Evolutionary conservation across 116 monocot species (phyloP).

Genomic region (Trichopus zeylanicus): DNA sequence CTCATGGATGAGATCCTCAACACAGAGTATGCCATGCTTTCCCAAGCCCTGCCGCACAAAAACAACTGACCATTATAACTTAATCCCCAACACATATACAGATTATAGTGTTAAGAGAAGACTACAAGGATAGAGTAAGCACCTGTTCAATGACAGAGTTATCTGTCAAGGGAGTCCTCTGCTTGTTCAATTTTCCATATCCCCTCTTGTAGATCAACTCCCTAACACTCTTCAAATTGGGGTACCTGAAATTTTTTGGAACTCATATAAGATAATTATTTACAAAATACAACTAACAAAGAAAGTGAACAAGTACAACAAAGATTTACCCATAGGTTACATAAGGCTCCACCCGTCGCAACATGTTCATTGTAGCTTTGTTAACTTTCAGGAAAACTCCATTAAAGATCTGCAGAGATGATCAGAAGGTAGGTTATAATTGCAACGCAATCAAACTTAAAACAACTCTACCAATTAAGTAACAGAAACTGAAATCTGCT

Average conservation of each 20-base stretch:
- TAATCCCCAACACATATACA: background rate
- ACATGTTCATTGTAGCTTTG: conserved; percentile 89
- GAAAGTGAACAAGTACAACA: background rate
- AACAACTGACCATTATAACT: background rate
- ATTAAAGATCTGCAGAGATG: conserved; percentile 67
- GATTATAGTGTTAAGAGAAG: background rate
- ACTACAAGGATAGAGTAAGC: background rate
- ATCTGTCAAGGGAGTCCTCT: conserved; percentile 68
- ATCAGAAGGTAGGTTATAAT: background rate
- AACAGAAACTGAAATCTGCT: background rate
- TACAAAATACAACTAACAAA: background rate
- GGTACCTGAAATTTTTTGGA: conserved; percentile 35
- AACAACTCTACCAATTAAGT: too few species aligned
- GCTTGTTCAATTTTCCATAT: conserved; percentile 85
- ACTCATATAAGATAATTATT: background rate
- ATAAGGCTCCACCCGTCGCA: conserved; percentile 88
- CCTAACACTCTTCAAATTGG: conserved; percentile 80
- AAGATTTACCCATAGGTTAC: conserved; percentile 75
- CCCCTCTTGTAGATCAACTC: conserved; percentile 96
- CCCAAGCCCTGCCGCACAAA: conserved; percentile 41
- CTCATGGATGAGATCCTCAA: conserved; percentile 90
- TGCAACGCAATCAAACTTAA: background rate
- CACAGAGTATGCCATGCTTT: conserved; percentile 58
- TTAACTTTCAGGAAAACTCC: conserved; percentile 90
- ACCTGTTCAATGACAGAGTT: conserved; percentile 87